Conservation (phyloP, 495 filamentous ascomycete species). For the Filosporella fistucella region DNA sequence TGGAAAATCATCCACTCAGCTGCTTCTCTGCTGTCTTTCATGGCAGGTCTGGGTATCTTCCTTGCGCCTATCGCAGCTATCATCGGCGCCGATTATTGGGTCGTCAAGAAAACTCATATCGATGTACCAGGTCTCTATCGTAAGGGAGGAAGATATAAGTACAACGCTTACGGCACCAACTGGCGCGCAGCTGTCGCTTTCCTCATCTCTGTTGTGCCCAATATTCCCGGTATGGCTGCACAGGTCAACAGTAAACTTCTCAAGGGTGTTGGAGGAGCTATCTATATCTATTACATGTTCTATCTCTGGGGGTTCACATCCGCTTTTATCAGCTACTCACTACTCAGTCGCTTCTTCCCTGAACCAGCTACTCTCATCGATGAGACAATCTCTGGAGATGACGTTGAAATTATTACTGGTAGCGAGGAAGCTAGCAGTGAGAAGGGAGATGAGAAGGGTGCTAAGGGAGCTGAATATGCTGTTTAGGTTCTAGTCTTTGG, state of each 20-base stretch:
- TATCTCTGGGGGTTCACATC: constrained; percentile 36
- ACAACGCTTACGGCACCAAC: constrained; percentile 31
- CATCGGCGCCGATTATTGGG: constrained; percentile 44
- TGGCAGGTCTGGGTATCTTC: constrained; percentile 43
- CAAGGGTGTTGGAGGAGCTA: constrained; percentile 28
- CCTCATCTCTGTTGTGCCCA: constrained; percentile 33
- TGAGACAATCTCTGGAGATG: constrained; percentile 15
- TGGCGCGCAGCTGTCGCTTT: constrained; percentile 39
- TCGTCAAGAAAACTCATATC: constrained; percentile 37
- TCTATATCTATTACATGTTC: constrained; percentile 33
- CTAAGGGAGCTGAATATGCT: constrained; percentile 10
- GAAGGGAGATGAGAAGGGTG: constrained; percentile 12
- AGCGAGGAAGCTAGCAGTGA: constrained; percentile 18
- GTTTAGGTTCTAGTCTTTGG: constrained; percentile 1
- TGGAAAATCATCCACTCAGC: constrained; percentile 61
- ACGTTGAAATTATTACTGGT: constrained; percentile 1
- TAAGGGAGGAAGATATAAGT: constrained; percentile 29
- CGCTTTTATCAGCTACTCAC: constrained; percentile 30
- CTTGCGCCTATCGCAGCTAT: constrained; percentile 44
- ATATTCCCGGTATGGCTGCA: constrained; percentile 34
- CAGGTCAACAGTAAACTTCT: constrained; percentile 41
- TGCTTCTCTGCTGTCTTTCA: constrained; percentile 54
- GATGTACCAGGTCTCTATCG: constrained; percentile 40
- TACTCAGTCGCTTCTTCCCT: constrained; percentile 32
- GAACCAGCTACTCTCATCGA: constrained; percentile 28